Evolutionary conservation across 2,329 filamentous ascomycete genomes (phyloP), one percentile per base, ranked within the genome.

Genomic region (Verticillium zaregamsianum): DNA sequence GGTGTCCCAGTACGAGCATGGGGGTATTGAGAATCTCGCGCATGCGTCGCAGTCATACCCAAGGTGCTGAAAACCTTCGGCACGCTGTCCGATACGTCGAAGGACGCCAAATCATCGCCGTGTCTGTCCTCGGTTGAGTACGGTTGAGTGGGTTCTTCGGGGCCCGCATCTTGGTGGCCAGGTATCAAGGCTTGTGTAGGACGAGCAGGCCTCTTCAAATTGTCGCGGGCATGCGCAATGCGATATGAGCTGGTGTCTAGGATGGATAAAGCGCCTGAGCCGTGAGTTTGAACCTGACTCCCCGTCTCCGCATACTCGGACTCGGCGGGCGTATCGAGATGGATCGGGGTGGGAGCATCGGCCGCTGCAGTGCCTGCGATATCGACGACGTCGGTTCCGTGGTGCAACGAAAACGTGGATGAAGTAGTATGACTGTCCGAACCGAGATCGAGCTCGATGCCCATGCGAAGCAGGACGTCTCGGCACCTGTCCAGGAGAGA

Each of bases 401-500:
- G n/a, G 20, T 52, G n/a, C 20, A 20, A 52, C 12, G 45, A 25
- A 4, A 14, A 14, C 20, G 20, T 25, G 1, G 45, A 23, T 9
- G 45, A 12, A 23, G 6, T 15, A 15, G 37, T 62, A 40, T 63
- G 63, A n/a, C 67, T 66, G 31, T 81, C 80, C 61, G 89, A 84
- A 8, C 55, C 58, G 32, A 59, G 9, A 64, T 91, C 87, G 60
- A 95, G 80, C 52, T 87, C 82, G 65, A 94, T 92, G 25, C 88
- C 88, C 82, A 92, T 87, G 58, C 85, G 82, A 17, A 77, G 79
- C 66, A 96, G 80, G 63, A 92, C 81, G 62, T 83, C 79, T 72
- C 87, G 84, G 68, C 95, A 93, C 67, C 89, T 90, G 62, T 89
- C 85, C 65, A 86, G 81, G 32, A 96, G 79, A 5, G 82, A 82